phyloP scores from a whole-genome alignment of 2,329 filamentous ascomycete genomes.

The Macroventuria anomochaeta region DNA sequence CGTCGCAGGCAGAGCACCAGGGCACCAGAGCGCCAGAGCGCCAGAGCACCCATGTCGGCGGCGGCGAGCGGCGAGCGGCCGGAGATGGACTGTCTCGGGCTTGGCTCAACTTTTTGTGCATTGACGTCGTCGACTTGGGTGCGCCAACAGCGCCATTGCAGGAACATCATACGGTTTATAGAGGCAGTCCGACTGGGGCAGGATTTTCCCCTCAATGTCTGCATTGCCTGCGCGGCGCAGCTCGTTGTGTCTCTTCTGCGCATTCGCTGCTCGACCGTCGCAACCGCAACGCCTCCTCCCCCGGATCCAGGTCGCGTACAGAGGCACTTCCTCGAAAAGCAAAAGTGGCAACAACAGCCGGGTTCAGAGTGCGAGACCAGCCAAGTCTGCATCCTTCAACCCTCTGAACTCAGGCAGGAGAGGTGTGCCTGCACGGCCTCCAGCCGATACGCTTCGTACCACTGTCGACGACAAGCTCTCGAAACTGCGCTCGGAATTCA shows the following conservation, averaged over 20 bases:
- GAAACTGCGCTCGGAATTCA: slow-evolving; percentile 24
- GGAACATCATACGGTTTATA: not conserved
- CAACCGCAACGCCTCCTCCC: slow-evolving; percentile 38
- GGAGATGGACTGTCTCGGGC: slow-evolving; percentile 12
- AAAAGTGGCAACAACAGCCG: not conserved
- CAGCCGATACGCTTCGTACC: not conserved
- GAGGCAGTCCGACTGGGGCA: not conserved
- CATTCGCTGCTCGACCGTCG: slow-evolving; percentile 36
- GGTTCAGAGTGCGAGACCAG: not conserved
- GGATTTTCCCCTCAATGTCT: slow-evolving; percentile 38
- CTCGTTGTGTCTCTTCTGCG: slow-evolving; percentile 52
- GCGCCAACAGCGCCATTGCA: not conserved
- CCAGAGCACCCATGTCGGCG: slow-evolving; percentile 1
- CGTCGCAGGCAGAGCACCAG: too few species aligned
- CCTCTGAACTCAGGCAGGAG: not conserved
- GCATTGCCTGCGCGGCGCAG: slow-evolving; percentile 34
- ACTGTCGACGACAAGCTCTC: slow-evolving; percentile 21
- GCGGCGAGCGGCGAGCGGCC: slow-evolving; percentile 20
- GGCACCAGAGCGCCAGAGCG: too few species aligned
- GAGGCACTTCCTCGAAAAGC: not conserved
- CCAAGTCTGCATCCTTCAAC: not conserved
- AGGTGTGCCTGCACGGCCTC: not conserved
- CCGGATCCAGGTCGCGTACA: slow-evolving; percentile 30
- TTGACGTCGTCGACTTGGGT: slow-evolving; percentile 26
- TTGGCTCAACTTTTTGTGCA: slow-evolving; percentile 32